These are phyloP conservation scores for Pleomassaria siparia DNA, from an alignment of 2,329 filamentous ascomycete species.

Conservation along the genomic window DNA sequence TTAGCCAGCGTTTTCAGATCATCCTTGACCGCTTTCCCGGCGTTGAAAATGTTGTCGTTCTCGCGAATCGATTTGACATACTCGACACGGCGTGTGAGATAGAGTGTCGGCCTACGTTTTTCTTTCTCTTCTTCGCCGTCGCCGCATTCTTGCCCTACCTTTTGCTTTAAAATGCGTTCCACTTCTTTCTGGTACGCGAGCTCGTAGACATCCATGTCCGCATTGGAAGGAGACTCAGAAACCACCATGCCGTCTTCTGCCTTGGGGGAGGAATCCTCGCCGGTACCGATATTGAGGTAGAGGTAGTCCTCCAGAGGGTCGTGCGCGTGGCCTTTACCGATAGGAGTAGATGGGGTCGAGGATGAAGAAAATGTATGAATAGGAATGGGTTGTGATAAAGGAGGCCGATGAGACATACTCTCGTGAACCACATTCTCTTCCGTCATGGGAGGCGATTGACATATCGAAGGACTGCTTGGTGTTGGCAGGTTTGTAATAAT, in stretches of 20 bases:
- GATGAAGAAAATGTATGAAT: conserved; percentile 15
- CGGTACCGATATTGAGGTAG: conserved; percentile 76
- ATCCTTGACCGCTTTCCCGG: conserved; percentile 29
- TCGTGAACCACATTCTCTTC: conserved; percentile 34
- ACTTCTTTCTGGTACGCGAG: conserved; percentile 83
- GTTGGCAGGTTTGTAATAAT: not conserved
- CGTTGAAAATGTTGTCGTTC: conserved; percentile 35
- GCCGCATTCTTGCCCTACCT: conserved; percentile 42
- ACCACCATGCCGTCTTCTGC: conserved; percentile 54
- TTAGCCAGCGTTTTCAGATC: conserved; percentile 40
- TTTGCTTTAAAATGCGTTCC: conserved; percentile 64
- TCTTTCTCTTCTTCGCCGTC: conserved; percentile 24
- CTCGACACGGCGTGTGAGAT: conserved; percentile 55
- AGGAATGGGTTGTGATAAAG: conserved; percentile 22
- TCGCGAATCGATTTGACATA: conserved; percentile 44
- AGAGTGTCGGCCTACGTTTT: conserved; percentile 55
- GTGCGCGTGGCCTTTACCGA: conserved; percentile 60
- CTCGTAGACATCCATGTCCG: conserved; percentile 87
- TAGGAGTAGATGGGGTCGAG: conserved; percentile 31
- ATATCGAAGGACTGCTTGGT: conserved; percentile 13
- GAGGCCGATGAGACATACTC: conserved; percentile 35
- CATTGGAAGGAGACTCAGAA: conserved; percentile 80
- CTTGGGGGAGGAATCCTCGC: conserved; percentile 48
- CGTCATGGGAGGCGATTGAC: conserved; percentile 20
- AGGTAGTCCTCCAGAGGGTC: conserved; percentile 66